Conservation (phyloP, 2,329 filamentous ascomycete genomes). For the Microsporum audouinii region DNA sequence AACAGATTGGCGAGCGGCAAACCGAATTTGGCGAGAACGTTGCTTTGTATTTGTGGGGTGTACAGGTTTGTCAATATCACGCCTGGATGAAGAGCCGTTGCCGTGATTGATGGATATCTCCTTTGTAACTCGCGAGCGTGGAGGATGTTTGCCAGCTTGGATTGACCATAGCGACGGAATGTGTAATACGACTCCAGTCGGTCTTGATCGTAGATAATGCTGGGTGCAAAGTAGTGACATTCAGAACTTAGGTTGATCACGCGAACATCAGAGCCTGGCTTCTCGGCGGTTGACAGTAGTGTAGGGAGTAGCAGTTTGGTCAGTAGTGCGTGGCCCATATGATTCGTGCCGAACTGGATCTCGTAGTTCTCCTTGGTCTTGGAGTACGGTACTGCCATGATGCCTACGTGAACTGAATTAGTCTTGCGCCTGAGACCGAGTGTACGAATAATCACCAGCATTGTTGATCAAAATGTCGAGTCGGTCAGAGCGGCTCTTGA, state of each 20-base stretch:
- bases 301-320: conserved; percentile 35
- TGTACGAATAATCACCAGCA: conserved; percentile 20
- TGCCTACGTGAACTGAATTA: conserved; percentile 14
- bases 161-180: conserved; percentile 38
- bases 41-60: background rate
- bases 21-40: conserved; percentile 16
- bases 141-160: conserved; percentile 41
- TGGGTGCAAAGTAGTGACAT: conserved; percentile 27
- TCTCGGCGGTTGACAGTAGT: conserved; percentile 26
- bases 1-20: conserved; percentile 18
- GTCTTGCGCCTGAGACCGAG: no score
- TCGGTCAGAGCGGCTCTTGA: conserved; percentile 31
- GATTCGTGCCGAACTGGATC: conserved; percentile 38
- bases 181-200: conserved; percentile 28
- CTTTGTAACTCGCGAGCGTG: conserved; percentile 31
- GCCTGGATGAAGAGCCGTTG: conserved; percentile 42
- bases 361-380: conserved; percentile 34
- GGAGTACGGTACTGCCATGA: conserved; percentile 32
- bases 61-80: conserved; percentile 33
- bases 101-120: conserved; percentile 33
- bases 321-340: conserved; percentile 37
- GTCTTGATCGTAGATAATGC: conserved; percentile 22
- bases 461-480: conserved; percentile 38
- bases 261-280: conserved; percentile 21
- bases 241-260: conserved; percentile 13